Base-by-base conservation (phyloP, 2,329 filamentous ascomycete species). In the Aspergillus fischeri region DNA sequence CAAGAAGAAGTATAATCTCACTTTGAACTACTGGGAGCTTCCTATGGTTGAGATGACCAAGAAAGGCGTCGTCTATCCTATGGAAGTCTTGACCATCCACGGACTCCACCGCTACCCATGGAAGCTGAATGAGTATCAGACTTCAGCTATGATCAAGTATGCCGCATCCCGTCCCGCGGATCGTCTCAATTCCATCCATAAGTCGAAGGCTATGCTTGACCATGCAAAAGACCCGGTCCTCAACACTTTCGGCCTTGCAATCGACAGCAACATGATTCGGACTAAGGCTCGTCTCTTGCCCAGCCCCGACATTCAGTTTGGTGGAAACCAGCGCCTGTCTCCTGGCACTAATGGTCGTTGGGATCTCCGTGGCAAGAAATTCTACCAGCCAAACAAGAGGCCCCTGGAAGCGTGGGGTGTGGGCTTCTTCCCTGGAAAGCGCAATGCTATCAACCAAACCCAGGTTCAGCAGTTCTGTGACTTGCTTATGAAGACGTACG, bases 91-190 rank as follows among this genome's bases (percentile, higher is more conserved):
- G 41, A 72, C 69, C 11, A 77, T 86, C 58, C 73, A 79, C 45
- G 69, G 75, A 3, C 82, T 85, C 38, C 82, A 86, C 70, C 80
- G 81, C 2, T 86, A 84, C 65, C 77, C 75, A 3, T 81, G 75
- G 69, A 87, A 87, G 72, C 70, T 86, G 49, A 80, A 80, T 52
- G 83, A 86, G 54, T 67, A 68, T 0, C 80, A 96, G 76, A 97
- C 93, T 0, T 78, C 87, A 0, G 76, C 82, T 4, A 99, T 99
- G 94, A 97, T 99, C 78, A 93, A 89, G 73, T 91, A 93, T 66
- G 92, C 93, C 0, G 93, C 96, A 4, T 91, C 89, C 5, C 83
- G 87, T 1, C 94, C 94, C 0, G 70, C 72, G 0, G 71, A 86
- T 29, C 89, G 94, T n/a, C 83, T 85, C 63, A 65, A 71, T 0